Base-by-base conservation (phyloP, 2,329 filamentous ascomycete species). In the Paecilomyces sp. region DNA sequence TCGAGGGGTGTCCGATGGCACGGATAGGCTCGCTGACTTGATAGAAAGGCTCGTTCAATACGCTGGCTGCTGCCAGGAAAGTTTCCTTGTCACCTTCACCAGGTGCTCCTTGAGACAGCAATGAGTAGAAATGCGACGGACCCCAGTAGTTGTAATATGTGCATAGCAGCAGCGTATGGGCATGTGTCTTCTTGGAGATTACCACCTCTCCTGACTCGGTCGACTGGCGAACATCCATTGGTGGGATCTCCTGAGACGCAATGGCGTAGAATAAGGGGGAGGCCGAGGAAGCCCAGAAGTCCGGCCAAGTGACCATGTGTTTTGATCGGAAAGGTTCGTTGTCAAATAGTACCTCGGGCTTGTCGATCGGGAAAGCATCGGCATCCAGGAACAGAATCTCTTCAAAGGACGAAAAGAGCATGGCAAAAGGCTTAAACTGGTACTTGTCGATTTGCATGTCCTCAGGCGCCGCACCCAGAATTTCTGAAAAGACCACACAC, bases 81-180 rank as follows among this genome's bases (percentile, higher is more conserved):
- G 79, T 81, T 63, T 82, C 80, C 64, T 82, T 82, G 67, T 82
- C 80, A 15, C 80, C 80, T 66, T 81, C 73, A 11, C 80, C 80
- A 0, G 76, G 70, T 7, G 75, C 79, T 34, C 79, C 79, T 65
- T 81, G 79, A 3, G 74, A 77, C 8, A 80, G 70, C 0, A 82
- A 66, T 0, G 74, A 72, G 61, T 80, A 82, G 63, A 79, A 82
- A 57, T 74, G 72, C 0, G 70, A 64, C 3, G 79, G 77, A 1
- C 78, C 78, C 67, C 76, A 80, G 54, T 74, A 71, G 63, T 81
- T 82, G 67, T 83, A 82, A 65, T 82, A 82, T 1, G 74, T 71
- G 3, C 77, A 73, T 3, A 82, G 70, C n/a, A 81, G 68, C 1
- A 82, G 71, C 1, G 76, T 75, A 41, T 71, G 70, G 3, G 68